Percentiles rank a stretch among this genome's conserved stretches.
phyloP scores from a whole-genome alignment of 1,284 basidiomycete genomes.

The Moniliella sp. region DNA sequence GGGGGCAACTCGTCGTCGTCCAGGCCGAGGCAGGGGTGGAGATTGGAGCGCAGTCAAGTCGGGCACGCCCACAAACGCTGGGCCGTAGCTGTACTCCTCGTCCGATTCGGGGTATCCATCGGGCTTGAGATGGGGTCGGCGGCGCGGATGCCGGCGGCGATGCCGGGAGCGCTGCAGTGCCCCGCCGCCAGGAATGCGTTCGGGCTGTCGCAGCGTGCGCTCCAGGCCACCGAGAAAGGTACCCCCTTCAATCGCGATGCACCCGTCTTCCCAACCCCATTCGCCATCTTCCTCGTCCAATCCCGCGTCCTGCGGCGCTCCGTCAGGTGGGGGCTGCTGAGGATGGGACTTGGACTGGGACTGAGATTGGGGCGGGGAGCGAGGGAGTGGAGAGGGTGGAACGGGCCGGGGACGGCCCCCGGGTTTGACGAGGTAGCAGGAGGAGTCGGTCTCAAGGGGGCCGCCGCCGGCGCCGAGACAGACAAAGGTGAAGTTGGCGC shows the following conservation, averaged over 20 bases:
- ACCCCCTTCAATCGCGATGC: constrained; percentile 3
- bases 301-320: not conserved
- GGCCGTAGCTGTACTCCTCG: too few relatives aligned
- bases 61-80: too few relatives aligned
- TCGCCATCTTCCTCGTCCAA: not conserved
- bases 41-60: too few relatives aligned
- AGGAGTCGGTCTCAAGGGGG: constrained; percentile 34
- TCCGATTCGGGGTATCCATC: too few relatives aligned
- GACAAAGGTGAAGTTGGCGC: constrained; percentile 21
- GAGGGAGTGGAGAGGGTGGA: constrained; percentile 15
- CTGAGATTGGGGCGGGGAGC: not conserved
- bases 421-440: constrained; percentile 35
- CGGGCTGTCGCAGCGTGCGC: constrained; percentile 2
- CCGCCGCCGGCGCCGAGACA: constrained; percentile 36
- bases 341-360: too few relatives aligned
- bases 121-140: too few relatives aligned
- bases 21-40: too few relatives aligned
- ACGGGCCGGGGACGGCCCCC: constrained; percentile 22
- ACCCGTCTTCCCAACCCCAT: not conserved
- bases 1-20: too few relatives aligned
- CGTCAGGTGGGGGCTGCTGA: too few relatives aligned
- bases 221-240: constrained; percentile 26
- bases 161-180: too few relatives aligned
- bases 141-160: too few relatives aligned
- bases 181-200: not conserved